Evolutionary conservation across 495 filamentous ascomycete genomes (phyloP), one percentile per base, ranked within the genome.

Genomic region (Mycothermus thermophilus): DNA sequence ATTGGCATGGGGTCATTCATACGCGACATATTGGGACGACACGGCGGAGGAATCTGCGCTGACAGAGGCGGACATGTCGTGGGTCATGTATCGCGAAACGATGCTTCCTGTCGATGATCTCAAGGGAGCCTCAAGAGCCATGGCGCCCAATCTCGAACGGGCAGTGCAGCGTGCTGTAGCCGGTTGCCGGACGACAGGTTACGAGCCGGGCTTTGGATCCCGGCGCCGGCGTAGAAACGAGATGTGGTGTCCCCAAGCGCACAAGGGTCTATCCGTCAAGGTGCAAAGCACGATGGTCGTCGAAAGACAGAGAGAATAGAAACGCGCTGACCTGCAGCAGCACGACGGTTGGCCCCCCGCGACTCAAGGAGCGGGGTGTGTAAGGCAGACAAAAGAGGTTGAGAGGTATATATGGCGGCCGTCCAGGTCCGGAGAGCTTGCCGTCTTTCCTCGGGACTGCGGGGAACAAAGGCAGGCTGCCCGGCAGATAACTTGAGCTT

Each of bases 91-190:
- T 59, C 28, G 69, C 74, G 53, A 75, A 79, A 66, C 64, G 40
- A 77, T 61, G 53, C 54, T 63, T 42, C 61, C 62, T 13, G 66
- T 59, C 42, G 67, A 70, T 37, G 65, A 62, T 33, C 69, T 52
- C 40, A 75, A 48, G 30, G 69, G 71, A 42, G 61, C 69, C 55
- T 75, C 67, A 55, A 75, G 64, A 51, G 71, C 71, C 71, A 75
- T 75, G 50, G 40, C 46, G 43, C 30, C 32, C 35, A 16, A 21
- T 33, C 15, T 32, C 31, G 28, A 37, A 30, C 27, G 19, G 29
- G 27, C 10, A 34, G 36, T n/a, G n/a, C n/a, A n/a, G n/a, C n/a
- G n/a, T n/a, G n/a, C n/a, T n/a, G 33, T 33, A 29, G 30, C 13
- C 19, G 30, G 22, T 27, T 14, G 28, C 38, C 35, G 28, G 20